Base-by-base conservation (phyloP, 2,329 filamentous ascomycete species). In the Trichoderma asperellum region DNA sequence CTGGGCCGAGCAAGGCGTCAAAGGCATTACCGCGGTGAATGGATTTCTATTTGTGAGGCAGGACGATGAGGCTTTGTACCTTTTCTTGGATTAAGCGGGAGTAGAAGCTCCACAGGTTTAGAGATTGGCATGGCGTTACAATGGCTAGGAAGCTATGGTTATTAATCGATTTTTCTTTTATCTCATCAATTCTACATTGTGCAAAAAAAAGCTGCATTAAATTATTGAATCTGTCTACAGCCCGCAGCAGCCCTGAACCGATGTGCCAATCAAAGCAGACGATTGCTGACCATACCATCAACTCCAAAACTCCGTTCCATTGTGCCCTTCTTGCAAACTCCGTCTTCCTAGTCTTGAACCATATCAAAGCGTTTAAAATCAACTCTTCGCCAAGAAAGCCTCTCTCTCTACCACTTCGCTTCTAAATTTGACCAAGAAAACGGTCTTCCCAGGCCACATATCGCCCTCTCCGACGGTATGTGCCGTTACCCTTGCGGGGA, bases 361-460 rank as follows among this genome's bases (percentile, higher is more conserved):
- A 24, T n/a, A 59, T 29, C n/a, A 27, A 34, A 49, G 18, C 34
- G 35, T 29, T 8, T n/a, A 43, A 52, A 58, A 14, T 47, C 68
- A 85, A 66, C 76, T 81, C 81, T 91, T 89, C 70, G 89, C 91
- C 74, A 97, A 79, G 75, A 93, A 92, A 71, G 90, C 90, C 85
- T 99, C 96, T 78, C 96, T 85, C 83, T 98, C 95, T 79, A 98
- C 84, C 53, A 98, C 95, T 79, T 93, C 92, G n/a, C 89, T 86
- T 73, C 92, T 90, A 78, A 99, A 99, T 81, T 95, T 94, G 77
- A 99, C 90, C 79, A 99, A 80, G 78, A 97, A 99, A 37, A 99
- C 94, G 55, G 96, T 99, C 84, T 96, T 93, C 40, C 92, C 93
- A 0, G 96, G 96, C 94, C 95, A 98, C 89, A 98, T 91, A 76